Evolutionary conservation across 1,284 basidiomycete species (phyloP).

Genomic region (Tylopilus sp.): DNA sequence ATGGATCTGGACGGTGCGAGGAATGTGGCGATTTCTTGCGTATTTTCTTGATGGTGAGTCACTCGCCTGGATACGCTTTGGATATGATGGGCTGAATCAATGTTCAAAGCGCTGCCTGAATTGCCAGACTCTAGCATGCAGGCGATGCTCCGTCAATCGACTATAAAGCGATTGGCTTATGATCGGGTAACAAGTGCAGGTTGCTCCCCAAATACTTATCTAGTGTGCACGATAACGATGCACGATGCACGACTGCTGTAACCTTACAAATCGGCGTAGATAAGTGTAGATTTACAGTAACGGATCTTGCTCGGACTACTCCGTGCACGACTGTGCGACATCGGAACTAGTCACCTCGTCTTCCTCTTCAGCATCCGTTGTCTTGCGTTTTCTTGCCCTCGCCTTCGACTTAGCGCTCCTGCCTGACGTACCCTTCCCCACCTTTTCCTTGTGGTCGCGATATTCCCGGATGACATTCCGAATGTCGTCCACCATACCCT

Average conservation of each 20-base stretch:
- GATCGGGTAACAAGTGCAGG: not conserved
- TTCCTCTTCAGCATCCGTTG: conserved; percentile 3
- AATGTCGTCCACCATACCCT: conserved; percentile 13
- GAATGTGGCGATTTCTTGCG: conserved; percentile 27
- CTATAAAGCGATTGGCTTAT: conserved; percentile 9
- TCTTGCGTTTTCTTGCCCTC: conserved; percentile 10
- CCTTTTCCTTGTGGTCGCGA: conserved; percentile 8
- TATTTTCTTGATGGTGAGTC: conserved; percentile 33
- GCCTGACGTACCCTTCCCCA: not conserved
- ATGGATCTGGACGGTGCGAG: conserved; percentile 33
- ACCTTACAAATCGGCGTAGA: not conserved
- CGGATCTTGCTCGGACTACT: conserved; percentile 3
- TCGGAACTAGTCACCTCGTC: conserved; percentile 11
- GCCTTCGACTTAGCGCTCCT: not conserved
- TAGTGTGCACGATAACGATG: not conserved
- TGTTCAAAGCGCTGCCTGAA: conserved; percentile 29
- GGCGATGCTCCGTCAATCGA: conserved; percentile 31
- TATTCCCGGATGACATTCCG: conserved; percentile 17
- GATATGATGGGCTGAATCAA: not conserved
- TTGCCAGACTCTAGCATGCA: conserved; percentile 32
- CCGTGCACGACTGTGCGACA: conserved; percentile 2
- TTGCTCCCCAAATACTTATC: not conserved
- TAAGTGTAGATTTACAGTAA: too few relatives aligned
- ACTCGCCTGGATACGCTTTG: not conserved
- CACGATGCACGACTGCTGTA: not conserved